phyloP scores from a whole-genome alignment of 805 yeast genomes.

The Wickerhamiella domercqiae region DNA sequence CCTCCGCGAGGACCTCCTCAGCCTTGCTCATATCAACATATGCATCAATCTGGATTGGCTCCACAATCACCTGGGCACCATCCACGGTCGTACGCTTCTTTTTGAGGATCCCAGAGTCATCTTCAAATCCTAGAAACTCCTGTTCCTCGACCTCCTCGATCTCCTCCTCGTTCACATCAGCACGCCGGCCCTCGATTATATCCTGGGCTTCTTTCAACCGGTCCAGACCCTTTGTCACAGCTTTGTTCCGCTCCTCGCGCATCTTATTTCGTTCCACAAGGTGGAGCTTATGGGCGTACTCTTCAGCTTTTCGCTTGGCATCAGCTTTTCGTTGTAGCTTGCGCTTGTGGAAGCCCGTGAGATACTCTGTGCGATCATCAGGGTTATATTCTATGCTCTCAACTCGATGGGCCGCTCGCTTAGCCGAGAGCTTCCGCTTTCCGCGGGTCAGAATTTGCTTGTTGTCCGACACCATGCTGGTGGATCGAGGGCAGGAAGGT shows the following conservation, averaged over 20 bases:
- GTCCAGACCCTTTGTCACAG: constrained; percentile 47
- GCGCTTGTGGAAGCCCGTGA: constrained; percentile 93
- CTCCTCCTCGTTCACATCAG: constrained; percentile 16
- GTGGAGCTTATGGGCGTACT: constrained; percentile 55
- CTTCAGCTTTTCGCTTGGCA: constrained; percentile 62
- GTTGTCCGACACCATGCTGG: constrained; percentile 28
- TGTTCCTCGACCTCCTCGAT: constrained; percentile 22
- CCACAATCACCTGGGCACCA: constrained; percentile 40
- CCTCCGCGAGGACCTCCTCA: constrained; percentile 52
- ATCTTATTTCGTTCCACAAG: constrained; percentile 61
- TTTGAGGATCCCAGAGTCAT: constrained; percentile 31
- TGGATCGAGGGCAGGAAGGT: not conserved
- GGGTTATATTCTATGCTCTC: constrained; percentile 78
- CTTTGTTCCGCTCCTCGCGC: constrained; percentile 55
- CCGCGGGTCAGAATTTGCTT: constrained; percentile 73
- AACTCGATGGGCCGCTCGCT: constrained; percentile 44
- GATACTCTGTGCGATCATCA: constrained; percentile 47
- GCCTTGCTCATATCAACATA: constrained; percentile 57
- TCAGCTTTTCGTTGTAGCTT: constrained; percentile 76
- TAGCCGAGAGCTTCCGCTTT: constrained; percentile 63
- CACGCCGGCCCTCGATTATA: constrained; percentile 21
- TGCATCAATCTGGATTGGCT: constrained; percentile 39
- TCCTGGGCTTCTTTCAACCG: constrained; percentile 37
- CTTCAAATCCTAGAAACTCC: constrained; percentile 30
- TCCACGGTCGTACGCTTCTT: constrained; percentile 28